A percentile compares a stretch with the other conserved stretches of the same genome.
These are phyloP conservation scores for Tetrapisispora namnaoensis DNA, from an alignment of 805 yeast species.

Conservation along the genomic window DNA sequence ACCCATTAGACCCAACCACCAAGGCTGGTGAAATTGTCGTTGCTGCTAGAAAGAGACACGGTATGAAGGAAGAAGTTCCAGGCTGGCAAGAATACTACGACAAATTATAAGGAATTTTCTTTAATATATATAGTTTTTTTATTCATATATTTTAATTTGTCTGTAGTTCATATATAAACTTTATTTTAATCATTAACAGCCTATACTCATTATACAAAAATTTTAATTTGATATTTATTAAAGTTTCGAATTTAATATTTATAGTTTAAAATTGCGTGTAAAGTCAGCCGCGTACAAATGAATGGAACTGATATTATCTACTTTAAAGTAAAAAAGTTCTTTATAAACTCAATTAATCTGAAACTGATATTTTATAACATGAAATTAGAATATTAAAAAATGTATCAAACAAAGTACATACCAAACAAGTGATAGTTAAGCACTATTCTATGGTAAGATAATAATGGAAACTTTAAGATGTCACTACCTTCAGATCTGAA, in stretches of 20 bases:
- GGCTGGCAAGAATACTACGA: constrained; percentile 98
- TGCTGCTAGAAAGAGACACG: constrained; percentile 84
- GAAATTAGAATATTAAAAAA: too few species aligned
- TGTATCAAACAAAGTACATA: too few species aligned
- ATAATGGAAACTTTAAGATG: constrained; percentile 19
- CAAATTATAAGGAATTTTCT: constrained; percentile 46
- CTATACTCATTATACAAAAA: constrained; percentile 3
- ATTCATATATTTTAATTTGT: constrained; percentile 3
- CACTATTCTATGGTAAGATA: too few species aligned
- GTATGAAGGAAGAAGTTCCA: constrained; percentile 94
- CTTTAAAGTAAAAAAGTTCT: background rate
- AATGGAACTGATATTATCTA: background rate
- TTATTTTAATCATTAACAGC: constrained; percentile 2
- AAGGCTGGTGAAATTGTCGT: constrained; percentile 54
- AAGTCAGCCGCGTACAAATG: too few species aligned
- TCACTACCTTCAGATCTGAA: constrained; percentile 40
- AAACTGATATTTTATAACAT: too few species aligned
- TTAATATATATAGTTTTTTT: background rate
- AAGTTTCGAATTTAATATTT: too few species aligned
- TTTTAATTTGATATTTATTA: background rate
- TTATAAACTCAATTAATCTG: too few species aligned
- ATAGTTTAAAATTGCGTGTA: too few species aligned
- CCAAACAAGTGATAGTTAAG: too few species aligned
- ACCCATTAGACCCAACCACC: constrained; percentile 76
- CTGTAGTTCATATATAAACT: constrained; percentile 2